Evolutionary conservation across 345 rosid genomes (phyloP).

Genomic region (Salix koriyanagi): DNA sequence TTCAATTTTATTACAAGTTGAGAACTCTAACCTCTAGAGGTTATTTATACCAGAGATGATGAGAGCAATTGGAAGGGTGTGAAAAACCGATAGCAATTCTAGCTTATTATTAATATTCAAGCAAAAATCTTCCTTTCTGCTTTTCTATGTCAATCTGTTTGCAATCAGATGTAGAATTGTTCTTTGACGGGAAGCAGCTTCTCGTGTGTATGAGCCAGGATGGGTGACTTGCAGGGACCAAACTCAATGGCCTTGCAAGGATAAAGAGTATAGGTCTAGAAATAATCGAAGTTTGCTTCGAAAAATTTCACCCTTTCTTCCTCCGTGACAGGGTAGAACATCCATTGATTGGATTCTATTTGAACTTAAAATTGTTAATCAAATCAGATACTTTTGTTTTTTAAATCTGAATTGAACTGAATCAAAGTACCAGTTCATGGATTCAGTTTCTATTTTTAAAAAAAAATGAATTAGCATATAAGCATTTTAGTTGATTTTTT

Average conservation of each 20-base stretch:
- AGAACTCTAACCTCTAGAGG: background rate
- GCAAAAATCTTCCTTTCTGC: background rate
- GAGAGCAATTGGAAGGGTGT: background rate
- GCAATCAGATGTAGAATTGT: background rate
- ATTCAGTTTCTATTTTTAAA: no score
- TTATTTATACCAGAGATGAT: background rate
- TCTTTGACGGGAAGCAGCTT: background rate
- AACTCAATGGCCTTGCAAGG: background rate
- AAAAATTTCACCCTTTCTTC: no score
- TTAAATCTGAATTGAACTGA: no score
- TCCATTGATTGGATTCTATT: no score
- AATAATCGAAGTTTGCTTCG: background rate
- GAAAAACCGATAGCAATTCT: background rate
- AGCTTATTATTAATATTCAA: background rate
- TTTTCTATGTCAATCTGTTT: background rate
- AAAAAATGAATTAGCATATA: no score
- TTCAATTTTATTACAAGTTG: background rate
- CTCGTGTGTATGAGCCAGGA: no score
- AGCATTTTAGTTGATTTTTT: no score
- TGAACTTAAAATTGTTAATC: no score
- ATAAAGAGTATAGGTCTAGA: background rate
- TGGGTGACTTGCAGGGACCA: no score
- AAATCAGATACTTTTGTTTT: no score
- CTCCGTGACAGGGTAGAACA: no score
- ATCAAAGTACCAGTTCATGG: no score